Conservation (phyloP, 2,329 filamentous ascomycete species). For the Pseudomassariella vexata region DNA sequence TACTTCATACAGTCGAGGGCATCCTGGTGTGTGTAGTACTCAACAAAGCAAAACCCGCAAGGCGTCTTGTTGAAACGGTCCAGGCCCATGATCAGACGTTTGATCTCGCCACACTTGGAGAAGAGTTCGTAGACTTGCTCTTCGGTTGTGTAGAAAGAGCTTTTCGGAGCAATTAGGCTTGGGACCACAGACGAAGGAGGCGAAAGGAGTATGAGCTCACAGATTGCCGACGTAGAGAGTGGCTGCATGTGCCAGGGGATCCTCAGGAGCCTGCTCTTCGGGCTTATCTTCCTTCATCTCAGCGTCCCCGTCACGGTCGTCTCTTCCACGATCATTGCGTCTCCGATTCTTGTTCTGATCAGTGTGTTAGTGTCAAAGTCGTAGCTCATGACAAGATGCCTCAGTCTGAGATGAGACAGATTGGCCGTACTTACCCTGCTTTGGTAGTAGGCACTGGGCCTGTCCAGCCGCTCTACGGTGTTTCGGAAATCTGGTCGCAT, state of each 20-base stretch:
- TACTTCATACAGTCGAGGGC: constrained; percentile 98
- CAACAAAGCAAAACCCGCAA: constrained; percentile 98
- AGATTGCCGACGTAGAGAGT: constrained; percentile 98
- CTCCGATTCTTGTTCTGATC: constrained; percentile 60
- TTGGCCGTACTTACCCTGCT: constrained; percentile 57
- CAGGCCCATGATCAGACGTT: constrained; percentile 94
- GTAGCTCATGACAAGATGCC: constrained; percentile 9
- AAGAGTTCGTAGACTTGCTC: constrained; percentile 98
- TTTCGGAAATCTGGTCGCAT: constrained; percentile 48
- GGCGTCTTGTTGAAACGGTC: constrained; percentile 97
- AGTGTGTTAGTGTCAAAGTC: constrained; percentile 8
- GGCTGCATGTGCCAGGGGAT: constrained; percentile 79
- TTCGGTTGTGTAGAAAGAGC: constrained; percentile 96
- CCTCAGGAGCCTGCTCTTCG: constrained; percentile 55
- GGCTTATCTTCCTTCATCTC: constrained; percentile 32
- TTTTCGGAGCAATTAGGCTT: constrained; percentile 24
- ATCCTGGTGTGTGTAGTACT: constrained; percentile 97
- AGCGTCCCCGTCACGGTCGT: constrained; percentile 52
- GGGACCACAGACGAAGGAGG: constrained; percentile 1
- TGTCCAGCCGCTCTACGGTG: constrained; percentile 89
- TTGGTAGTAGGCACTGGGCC: constrained; percentile 88
- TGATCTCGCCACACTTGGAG: constrained; percentile 95
- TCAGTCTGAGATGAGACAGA: constrained; percentile 5
- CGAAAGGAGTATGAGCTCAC: constrained; percentile 39
- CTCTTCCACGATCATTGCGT: constrained; percentile 44